phyloP scores from a whole-genome alignment of 495 filamentous ascomycete species.

The Penicillium longicatenatum region DNA sequence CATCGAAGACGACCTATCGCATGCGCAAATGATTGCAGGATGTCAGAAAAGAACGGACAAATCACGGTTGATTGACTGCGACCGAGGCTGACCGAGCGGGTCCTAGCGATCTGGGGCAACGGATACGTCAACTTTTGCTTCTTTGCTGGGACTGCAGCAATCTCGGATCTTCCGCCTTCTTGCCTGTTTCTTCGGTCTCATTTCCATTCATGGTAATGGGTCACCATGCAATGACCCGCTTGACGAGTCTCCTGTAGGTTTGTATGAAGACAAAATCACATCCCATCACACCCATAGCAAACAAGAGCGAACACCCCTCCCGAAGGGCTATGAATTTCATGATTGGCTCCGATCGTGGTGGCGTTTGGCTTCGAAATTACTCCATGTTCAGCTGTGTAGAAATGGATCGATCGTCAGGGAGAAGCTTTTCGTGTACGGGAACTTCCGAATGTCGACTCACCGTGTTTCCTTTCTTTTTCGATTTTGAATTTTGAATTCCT shows the following conservation, averaged over 20 bases:
- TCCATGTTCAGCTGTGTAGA: background rate
- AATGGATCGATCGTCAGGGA: background rate
- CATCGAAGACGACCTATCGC: slow-evolving; percentile 3
- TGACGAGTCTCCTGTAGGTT: slow-evolving; percentile 1
- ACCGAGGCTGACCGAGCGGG: slow-evolving; percentile 18
- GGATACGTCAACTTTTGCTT: slow-evolving; percentile 30
- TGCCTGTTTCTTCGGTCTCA: background rate
- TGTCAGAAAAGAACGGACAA: slow-evolving; percentile 8
- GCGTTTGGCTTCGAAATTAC: background rate
- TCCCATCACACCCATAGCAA: background rate
- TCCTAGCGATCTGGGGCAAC: slow-evolving; percentile 14
- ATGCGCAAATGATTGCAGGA: slow-evolving; percentile 2
- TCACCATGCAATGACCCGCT: background rate
- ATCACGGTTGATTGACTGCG: slow-evolving; percentile 3
- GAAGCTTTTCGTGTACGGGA: slow-evolving; percentile 9
- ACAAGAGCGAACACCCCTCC: background rate
- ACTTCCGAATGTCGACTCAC: slow-evolving; percentile 14
- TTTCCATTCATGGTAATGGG: background rate
- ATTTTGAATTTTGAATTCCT: background rate
- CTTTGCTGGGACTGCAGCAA: no score
- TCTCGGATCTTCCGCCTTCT: no score
- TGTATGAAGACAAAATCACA: background rate
- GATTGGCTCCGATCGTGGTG: background rate
- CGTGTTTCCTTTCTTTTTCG: background rate
- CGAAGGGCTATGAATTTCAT: no score